Percentiles rank a stretch among this genome's conserved stretches.
These are phyloP conservation scores for Zelopaecilomyces penicillatus DNA, from an alignment of 2,329 filamentous ascomycete species.

Conservation along the genomic window DNA sequence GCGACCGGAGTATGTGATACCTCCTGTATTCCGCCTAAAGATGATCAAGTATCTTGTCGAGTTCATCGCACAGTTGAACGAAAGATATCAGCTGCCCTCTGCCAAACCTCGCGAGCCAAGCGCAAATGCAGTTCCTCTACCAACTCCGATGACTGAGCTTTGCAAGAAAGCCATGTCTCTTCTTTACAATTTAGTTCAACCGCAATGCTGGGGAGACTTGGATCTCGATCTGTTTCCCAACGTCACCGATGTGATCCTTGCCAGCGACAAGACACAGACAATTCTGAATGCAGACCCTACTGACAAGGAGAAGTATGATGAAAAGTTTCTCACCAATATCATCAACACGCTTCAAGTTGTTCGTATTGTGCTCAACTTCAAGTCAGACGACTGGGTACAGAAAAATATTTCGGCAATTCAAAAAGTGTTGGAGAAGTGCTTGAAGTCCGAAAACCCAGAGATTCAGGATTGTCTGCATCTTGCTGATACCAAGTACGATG, in stretches of 20 bases:
- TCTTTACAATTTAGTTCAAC: constrained; percentile 75
- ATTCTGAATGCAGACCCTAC: constrained; percentile 50
- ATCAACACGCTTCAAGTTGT: constrained; percentile 92
- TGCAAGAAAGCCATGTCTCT: constrained; percentile 78
- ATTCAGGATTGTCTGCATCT: constrained; percentile 87
- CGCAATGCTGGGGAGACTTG: constrained; percentile 83
- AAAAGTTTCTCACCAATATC: constrained; percentile 78
- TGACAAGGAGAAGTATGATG: constrained; percentile 66
- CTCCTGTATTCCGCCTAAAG: constrained; percentile 58
- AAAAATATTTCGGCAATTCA: constrained; percentile 70
- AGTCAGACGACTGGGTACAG: constrained; percentile 84
- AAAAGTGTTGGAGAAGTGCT: constrained; percentile 79
- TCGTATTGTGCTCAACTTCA: constrained; percentile 79
- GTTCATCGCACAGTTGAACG: constrained; percentile 84
- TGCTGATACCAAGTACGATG: constrained; percentile 59
- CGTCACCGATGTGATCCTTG: constrained; percentile 76
- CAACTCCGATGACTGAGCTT: constrained; percentile 61
- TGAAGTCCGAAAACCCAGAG: constrained; percentile 83
- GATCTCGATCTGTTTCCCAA: constrained; percentile 88
- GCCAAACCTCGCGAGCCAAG: constrained; percentile 53
- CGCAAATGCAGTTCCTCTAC: constrained; percentile 35
- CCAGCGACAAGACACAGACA: constrained; percentile 64
- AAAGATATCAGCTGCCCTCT: constrained; percentile 72
- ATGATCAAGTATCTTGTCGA: constrained; percentile 93
- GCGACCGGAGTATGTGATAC: constrained; percentile 59